Percentiles rank a stretch among this genome's conserved stretches.
Evolutionary conservation across 345 rosid genomes (phyloP).

Genomic region (Erysimum cheiranthoides): DNA sequence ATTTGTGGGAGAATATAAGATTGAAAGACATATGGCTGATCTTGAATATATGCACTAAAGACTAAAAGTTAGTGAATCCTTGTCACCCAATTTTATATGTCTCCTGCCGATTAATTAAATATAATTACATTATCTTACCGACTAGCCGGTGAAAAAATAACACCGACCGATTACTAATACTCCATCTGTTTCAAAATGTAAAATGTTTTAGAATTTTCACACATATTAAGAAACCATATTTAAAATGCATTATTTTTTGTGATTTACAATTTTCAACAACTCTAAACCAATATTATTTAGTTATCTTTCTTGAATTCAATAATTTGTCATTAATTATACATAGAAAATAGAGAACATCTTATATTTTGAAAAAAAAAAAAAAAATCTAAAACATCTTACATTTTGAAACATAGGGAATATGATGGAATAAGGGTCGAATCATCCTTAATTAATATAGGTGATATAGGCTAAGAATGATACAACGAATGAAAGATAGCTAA

Average conservation of each 20-base stretch:
- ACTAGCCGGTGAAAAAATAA: slow-evolving; percentile 11
- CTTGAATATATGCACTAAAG: slow-evolving; percentile 38
- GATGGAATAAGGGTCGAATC: not conserved
- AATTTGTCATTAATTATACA: no score
- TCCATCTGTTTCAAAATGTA: no score
- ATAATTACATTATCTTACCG: slow-evolving; percentile 30
- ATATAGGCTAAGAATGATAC: not conserved
- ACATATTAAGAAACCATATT: no score
- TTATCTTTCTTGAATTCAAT: no score
- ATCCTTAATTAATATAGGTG: not conserved
- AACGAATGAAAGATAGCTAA: not conserved
- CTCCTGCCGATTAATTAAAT: not conserved
- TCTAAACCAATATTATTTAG: no score
- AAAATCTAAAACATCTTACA: no score
- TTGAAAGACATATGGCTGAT: slow-evolving; percentile 32
- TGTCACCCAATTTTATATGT: slow-evolving; percentile 18
- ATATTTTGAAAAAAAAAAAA: no score
- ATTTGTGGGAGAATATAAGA: slow-evolving; percentile 15
- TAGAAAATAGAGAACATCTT: no score
- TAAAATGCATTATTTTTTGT: no score
- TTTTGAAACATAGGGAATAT: no score
- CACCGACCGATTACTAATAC: slow-evolving; percentile 22
- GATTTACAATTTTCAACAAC: no score
- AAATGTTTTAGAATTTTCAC: no score
- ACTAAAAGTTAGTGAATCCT: slow-evolving; percentile 39